Evolutionary conservation across 2,329 filamentous ascomycete genomes (phyloP).

Genomic region (Leptographium wingfieldii): DNA sequence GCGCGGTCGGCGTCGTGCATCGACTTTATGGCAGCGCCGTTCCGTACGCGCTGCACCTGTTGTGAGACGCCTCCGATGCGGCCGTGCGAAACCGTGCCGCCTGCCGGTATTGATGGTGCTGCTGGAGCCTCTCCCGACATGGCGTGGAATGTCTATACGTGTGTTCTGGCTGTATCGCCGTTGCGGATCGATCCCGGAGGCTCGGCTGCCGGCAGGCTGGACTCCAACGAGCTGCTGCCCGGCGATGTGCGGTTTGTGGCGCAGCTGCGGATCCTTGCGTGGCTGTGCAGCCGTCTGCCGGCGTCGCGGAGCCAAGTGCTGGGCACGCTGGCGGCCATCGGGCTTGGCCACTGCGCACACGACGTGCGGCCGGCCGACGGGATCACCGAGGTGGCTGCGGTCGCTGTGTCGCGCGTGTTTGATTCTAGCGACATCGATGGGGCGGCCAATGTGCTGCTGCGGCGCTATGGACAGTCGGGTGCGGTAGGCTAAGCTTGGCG

Average conservation of each 20-base stretch:
- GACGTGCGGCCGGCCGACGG: constrained; percentile 14
- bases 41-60: constrained; percentile 10
- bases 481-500: too few relatives aligned
- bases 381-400: constrained; percentile 10
- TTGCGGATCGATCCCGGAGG: background rate
- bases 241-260: constrained; percentile 13
- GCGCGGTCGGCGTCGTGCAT: constrained; percentile 6
- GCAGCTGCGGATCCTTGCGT: constrained; percentile 13
- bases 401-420: constrained; percentile 9
- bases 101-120: background rate
- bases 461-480: constrained; percentile 1
- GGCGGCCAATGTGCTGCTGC: constrained; percentile 8
- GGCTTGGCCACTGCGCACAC: constrained; percentile 13
- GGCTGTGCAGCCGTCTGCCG: constrained; percentile 11
- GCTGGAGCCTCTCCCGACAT: background rate
- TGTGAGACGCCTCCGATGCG: background rate
- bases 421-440: constrained; percentile 10
- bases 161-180: constrained; percentile 6
- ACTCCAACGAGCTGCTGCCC: constrained; percentile 8
- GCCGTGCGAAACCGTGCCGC: constrained; percentile 8
- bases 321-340: constrained; percentile 12
- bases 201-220: background rate
- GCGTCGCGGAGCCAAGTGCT: constrained; percentile 9
- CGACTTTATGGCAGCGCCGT: constrained; percentile 12
- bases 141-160: constrained; percentile 10